A percentile compares a stretch with the other conserved stretches of the same genome.
phyloP scores from a whole-genome alignment of 345 rosid species.

The Moringa oleifera region DNA sequence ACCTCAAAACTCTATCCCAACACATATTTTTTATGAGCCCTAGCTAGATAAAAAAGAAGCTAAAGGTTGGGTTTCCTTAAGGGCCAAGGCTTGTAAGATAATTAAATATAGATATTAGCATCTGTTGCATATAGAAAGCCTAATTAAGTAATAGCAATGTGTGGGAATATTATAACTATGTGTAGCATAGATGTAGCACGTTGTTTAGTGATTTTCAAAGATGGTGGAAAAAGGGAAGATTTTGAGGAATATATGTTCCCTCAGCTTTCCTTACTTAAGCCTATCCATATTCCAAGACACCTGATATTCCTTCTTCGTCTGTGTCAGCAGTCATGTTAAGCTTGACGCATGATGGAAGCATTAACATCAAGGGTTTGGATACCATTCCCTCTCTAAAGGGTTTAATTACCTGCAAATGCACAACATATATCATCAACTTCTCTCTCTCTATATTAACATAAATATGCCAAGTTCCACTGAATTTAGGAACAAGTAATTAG shows the following conservation, averaged over 20 bases:
- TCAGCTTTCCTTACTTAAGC: constrained; percentile 11
- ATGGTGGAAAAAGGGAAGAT: constrained; percentile 19
- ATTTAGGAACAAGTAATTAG: no score
- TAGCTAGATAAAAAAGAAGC: background rate
- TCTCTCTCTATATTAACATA: no score
- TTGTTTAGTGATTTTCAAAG: constrained; percentile 8
- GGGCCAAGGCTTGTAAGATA: no score
- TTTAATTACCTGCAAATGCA: background rate
- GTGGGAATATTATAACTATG: background rate
- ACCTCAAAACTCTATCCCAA: no score
- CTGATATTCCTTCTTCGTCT: constrained; percentile 14
- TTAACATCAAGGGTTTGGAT: constrained; percentile 15
- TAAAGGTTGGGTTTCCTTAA: background rate
- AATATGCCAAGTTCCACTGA: background rate
- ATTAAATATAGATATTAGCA: no score
- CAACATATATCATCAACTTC: background rate
- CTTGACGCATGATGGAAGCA: constrained; percentile 29
- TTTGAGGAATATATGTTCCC: constrained; percentile 22
- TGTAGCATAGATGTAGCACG: constrained; percentile 2
- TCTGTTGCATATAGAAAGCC: no score
- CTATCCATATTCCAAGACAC: constrained; percentile 8
- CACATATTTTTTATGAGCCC: no score
- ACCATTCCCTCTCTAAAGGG: constrained; percentile 32
- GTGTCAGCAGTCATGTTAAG: constrained; percentile 21
- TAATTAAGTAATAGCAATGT: no score